Percentiles rank a stretch among this genome's conserved stretches.
phyloP scores from a whole-genome alignment of 768 basidiomycete species.

The Tylopilus subfusipes region DNA sequence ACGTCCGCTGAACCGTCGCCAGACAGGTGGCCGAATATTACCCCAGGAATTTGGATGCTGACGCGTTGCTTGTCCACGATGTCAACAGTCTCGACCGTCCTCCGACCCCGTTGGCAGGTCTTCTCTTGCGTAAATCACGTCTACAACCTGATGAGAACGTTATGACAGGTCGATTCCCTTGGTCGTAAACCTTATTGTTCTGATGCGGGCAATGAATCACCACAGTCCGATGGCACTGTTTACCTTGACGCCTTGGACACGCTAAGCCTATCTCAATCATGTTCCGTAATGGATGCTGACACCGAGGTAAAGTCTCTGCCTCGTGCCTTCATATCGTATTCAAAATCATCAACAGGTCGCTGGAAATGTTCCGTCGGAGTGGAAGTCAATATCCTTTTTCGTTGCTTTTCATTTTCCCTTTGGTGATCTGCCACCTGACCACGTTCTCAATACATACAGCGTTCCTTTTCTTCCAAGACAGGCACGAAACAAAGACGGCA shows the following conservation, averaged over 20 bases:
- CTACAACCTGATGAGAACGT: slow-evolving; percentile 9
- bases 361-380: slow-evolving; percentile 8
- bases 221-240: slow-evolving; percentile 16
- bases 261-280: slow-evolving; percentile 4
- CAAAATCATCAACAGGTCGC: slow-evolving; percentile 5
- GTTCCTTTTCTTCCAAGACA: background rate
- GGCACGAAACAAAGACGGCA: slow-evolving; percentile 2
- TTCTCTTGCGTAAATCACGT: background rate
- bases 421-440: slow-evolving; percentile 12
- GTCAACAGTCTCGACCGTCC: background rate
- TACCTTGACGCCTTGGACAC: slow-evolving; percentile 26
- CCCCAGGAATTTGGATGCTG: background rate
- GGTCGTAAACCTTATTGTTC: background rate
- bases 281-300: slow-evolving; percentile 3
- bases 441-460: slow-evolving; percentile 11
- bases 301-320: slow-evolving; percentile 7
- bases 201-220: background rate
- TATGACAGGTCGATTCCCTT: slow-evolving; percentile 4
- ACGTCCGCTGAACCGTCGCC: background rate
- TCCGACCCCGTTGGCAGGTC: background rate
- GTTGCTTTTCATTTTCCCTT: slow-evolving; percentile 5
- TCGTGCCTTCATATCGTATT: background rate
- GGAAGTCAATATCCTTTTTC: slow-evolving; percentile 15
- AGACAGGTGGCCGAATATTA: slow-evolving; percentile 8
- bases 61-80: background rate